A percentile compares a stretch with the other conserved stretches of the same genome.
Evolutionary conservation across 345 rosid species (phyloP).

Genomic region (Gossypium raimondii): DNA sequence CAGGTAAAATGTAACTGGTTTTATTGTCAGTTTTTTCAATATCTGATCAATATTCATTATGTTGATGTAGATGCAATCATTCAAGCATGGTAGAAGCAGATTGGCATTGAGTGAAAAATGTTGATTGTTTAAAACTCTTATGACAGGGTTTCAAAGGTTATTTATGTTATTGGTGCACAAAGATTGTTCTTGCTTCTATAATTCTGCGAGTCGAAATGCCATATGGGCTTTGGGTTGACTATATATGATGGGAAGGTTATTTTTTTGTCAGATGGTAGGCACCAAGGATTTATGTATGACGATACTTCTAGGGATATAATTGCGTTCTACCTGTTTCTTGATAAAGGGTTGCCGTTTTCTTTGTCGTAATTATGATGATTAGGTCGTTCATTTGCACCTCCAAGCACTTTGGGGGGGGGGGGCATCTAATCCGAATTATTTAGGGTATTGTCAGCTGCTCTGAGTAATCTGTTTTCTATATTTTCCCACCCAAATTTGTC

Average conservation of each 20-base stretch:
- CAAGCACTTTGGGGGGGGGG: not conserved
- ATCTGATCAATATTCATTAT: not conserved
- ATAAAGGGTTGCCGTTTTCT: not conserved
- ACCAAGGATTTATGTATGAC: not conserved
- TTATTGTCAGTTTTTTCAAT: not conserved
- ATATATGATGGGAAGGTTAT: not conserved
- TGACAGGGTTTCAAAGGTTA: not conserved
- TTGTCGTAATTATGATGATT: not conserved
- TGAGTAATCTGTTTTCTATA: not conserved
- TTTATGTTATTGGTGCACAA: not conserved
- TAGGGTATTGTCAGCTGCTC: not conserved
- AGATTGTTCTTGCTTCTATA: not conserved
- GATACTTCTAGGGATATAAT: not conserved
- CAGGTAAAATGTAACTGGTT: slow-evolving; percentile 36
- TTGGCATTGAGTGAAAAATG: not conserved
- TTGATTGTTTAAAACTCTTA: not conserved
- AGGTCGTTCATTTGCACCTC: not conserved
- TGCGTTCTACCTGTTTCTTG: not conserved
- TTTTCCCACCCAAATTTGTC: not conserved
- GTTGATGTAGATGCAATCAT: not conserved
- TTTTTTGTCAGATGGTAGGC: not conserved
- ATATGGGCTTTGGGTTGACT: not conserved
- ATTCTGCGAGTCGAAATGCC: not conserved
- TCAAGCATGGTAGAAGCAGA: not conserved
- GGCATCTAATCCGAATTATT: not conserved